These are phyloP conservation scores for Backusella circina DNA, from an alignment of 192 early-diverging fungal genomes.

Conservation along the genomic window DNA sequence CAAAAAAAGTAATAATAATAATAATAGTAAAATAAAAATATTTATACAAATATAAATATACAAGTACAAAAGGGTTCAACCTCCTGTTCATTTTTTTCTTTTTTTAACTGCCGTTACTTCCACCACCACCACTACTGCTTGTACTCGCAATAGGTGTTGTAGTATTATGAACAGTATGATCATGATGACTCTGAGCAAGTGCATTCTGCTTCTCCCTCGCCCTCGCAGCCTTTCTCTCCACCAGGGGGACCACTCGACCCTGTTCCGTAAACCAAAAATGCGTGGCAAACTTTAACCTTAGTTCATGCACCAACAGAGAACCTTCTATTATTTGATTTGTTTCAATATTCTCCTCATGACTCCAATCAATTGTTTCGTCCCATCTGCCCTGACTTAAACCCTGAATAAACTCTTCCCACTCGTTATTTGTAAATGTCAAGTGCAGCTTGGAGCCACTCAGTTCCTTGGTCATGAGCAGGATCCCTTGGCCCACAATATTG, in stretches of 20 bases:
- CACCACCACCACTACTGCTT: neutral
- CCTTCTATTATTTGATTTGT: neutral
- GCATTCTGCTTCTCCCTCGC: neutral
- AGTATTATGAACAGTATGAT: too few relatives aligned
- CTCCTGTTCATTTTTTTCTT: neutral
- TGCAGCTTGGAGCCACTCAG: slow-evolving; percentile 40
- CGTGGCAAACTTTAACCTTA: slow-evolving; percentile 22
- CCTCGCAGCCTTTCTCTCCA: neutral
- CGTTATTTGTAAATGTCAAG: slow-evolving; percentile 35
- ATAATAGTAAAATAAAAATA: neutral
- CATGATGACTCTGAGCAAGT: neutral
- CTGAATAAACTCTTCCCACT: slow-evolving; percentile 23
- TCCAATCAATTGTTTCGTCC: slow-evolving; percentile 23
- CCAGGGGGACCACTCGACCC: neutral
- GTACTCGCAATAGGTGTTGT: neutral
- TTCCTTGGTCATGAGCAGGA: slow-evolving; percentile 44
- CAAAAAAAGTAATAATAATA: neutral
- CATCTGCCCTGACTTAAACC: slow-evolving; percentile 21
- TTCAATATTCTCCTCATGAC: slow-evolving; percentile 1
- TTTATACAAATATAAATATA: neutral
- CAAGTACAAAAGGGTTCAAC: neutral
- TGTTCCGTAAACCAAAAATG: slow-evolving; percentile 19
- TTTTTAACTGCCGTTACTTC: neutral
- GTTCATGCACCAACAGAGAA: slow-evolving; percentile 20
- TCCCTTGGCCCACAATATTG: slow-evolving; percentile 36